Evolutionary conservation across 192 early-diverging fungal species (phyloP).

Genomic region (Dissophora ornata): DNA sequence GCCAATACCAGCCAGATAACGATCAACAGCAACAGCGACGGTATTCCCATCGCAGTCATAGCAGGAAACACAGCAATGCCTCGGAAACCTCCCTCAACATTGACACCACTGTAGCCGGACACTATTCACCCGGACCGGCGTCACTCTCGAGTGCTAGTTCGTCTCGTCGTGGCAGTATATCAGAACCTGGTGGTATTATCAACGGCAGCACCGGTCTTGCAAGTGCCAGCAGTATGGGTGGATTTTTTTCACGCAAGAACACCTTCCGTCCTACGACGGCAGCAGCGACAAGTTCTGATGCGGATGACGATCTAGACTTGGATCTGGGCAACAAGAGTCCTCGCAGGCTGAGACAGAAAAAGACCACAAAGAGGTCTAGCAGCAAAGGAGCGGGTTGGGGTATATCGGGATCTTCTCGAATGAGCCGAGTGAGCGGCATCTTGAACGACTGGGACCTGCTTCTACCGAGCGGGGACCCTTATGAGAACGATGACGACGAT

Average conservation of each 20-base stretch:
- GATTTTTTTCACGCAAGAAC: conserved; percentile 18
- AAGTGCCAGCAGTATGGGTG: neutral
- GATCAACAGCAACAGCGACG: conserved; percentile 18
- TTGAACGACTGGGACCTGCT: conserved; percentile 51
- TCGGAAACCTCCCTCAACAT: conserved; percentile 39
- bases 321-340: conserved; percentile 21
- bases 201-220: neutral
- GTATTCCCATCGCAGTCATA: conserved; percentile 18
- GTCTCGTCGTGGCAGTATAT: conserved; percentile 29
- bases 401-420: neutral
- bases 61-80: conserved; percentile 25
- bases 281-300: neutral
- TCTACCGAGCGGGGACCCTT: conserved; percentile 24
- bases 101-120: conserved; percentile 2
- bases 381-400: neutral
- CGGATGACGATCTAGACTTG: neutral
- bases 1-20: neutral
- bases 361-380: neutral
- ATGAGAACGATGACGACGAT: conserved; percentile 8
- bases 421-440: conserved; percentile 11
- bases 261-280: neutral
- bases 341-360: conserved; percentile 6
- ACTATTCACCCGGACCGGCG: conserved; percentile 11
- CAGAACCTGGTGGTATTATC: neutral
- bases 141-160: conserved; percentile 30